Percentiles rank a stretch among this genome's conserved stretches.
Evolutionary conservation across 495 filamentous ascomycete genomes (phyloP).

Genomic region (Clavariopsis aquatica): DNA sequence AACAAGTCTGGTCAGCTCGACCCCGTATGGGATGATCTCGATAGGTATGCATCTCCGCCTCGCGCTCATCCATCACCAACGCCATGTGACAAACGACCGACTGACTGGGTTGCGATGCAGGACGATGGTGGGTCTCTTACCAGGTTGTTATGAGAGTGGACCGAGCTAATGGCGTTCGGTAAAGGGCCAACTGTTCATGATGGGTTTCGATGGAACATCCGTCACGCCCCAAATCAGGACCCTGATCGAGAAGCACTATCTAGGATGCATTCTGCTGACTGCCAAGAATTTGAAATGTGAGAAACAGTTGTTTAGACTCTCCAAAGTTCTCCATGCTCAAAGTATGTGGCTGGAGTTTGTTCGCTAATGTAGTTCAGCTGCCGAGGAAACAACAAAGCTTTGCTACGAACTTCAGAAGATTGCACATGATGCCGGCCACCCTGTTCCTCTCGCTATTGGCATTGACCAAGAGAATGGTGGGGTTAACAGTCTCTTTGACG

Average conservation of each 20-base stretch:
- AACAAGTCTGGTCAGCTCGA: slow-evolving; percentile 56
- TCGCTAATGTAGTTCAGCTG: slow-evolving; percentile 54
- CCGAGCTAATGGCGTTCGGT: slow-evolving; percentile 25
- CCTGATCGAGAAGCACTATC: slow-evolving; percentile 80
- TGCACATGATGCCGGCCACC: slow-evolving; percentile 82
- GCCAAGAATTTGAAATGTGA: slow-evolving; percentile 91
- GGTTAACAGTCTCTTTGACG: slow-evolving; percentile 90
- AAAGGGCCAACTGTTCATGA: slow-evolving; percentile 85
- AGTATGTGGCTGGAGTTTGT: slow-evolving; percentile 3
- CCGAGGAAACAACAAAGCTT: slow-evolving; percentile 76
- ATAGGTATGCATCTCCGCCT: slow-evolving; percentile 42
- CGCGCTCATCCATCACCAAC: slow-evolving; percentile 9
- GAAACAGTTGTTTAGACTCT: slow-evolving; percentile 7
- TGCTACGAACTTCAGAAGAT: slow-evolving; percentile 85
- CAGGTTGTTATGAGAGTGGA: slow-evolving; percentile 9
- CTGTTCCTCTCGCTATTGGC: slow-evolving; percentile 78
- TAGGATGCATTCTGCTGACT: slow-evolving; percentile 80
- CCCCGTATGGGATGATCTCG: slow-evolving; percentile 70
- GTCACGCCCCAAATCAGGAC: slow-evolving; percentile 81
- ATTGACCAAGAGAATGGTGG: slow-evolving; percentile 94
- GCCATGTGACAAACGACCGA: slow-evolving; percentile 15
- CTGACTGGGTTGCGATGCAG: slow-evolving; percentile 32
- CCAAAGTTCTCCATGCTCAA: slow-evolving; percentile 4
- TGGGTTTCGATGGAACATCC: slow-evolving; percentile 90
- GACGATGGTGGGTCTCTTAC: slow-evolving; percentile 35